Evolutionary conservation across 2,329 filamentous ascomycete genomes (phyloP), one percentile per base, ranked within the genome.

Genomic region (Paecilomyces formosus): DNA sequence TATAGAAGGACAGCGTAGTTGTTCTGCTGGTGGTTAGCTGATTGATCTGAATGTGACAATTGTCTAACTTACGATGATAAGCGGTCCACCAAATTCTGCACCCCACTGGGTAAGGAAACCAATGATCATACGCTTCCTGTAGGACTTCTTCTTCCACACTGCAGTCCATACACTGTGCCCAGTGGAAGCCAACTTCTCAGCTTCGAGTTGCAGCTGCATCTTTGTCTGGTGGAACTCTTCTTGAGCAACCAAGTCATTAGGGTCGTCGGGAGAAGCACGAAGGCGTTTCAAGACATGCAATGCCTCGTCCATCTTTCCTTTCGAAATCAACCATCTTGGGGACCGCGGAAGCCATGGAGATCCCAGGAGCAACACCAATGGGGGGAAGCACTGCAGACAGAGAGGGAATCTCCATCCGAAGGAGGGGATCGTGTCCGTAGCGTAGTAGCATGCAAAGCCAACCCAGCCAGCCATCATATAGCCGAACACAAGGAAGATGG

Each of bases 41-140:
- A 21, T 8, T 54, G 22, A 35, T 53, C 21, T 51, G 28, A 35
- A 8, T 35, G 22, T 15, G 15, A 7, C 15, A 4, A 6, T 51
- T 54, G 21, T 50, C 39, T n/a, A 50, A 73, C 78, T 66, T 58
- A 80, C 78, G 57, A 82, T 81, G 15, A 82, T 78, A 0, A 82
- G 70, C 11, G 79, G 78, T 0, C 80, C 80, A n/a, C 75, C 78
- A 63, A 81, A 82, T 56, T 82, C 79, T 1, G 79, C 79, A 22
- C 79, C 79, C 78, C 79, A 82, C 62, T 81, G 80, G 0, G 79
- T 82, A 35, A 82, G 66, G 60, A 82, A 82, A 0, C 79, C 79
- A 50, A 82, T 79, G 1, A 75, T 70, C 78, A 82, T 80, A 0
- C 80, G 71, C 69, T 80, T 82, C 18, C 79, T 70, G 60, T 81